A percentile compares a stretch with the other conserved stretches of the same genome.
These are phyloP conservation scores for Trichoderma virens DNA, from an alignment of 495 filamentous ascomycete species.

Conservation along the genomic window DNA sequence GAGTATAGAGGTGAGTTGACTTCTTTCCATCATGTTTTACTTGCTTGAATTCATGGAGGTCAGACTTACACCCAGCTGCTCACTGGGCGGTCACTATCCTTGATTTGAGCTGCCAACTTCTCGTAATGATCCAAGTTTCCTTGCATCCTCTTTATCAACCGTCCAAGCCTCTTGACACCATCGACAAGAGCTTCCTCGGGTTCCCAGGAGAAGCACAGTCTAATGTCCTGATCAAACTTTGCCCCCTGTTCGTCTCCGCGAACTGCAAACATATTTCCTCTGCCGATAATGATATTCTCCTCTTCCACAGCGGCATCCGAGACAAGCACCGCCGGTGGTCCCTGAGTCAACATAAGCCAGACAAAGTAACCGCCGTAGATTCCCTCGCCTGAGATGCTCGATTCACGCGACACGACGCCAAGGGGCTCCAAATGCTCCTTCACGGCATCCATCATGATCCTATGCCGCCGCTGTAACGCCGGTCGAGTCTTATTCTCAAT, in stretches of 20 bases:
- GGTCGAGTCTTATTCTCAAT: constrained; percentile 36
- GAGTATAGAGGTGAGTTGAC: not conserved
- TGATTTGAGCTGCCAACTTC: not conserved
- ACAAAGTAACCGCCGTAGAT: constrained; percentile 72
- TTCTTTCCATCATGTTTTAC: too few relatives aligned
- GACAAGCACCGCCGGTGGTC: constrained; percentile 42
- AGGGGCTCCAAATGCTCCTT: constrained; percentile 47
- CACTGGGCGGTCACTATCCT: not conserved
- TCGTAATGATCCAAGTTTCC: not conserved
- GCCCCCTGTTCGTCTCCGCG: constrained; percentile 41
- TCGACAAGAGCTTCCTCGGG: constrained; percentile 58
- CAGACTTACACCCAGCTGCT: not conserved
- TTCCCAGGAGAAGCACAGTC: constrained; percentile 73
- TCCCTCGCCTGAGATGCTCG: constrained; percentile 17
- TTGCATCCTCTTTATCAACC: constrained; percentile 25
- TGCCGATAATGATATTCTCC: constrained; percentile 55
- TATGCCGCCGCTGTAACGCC: constrained; percentile 50
- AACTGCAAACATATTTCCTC: constrained; percentile 62
- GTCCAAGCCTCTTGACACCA: constrained; percentile 56
- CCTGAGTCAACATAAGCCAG: constrained; percentile 59
- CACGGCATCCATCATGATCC: constrained; percentile 45
- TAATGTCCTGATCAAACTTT: constrained; percentile 46
- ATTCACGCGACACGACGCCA: constrained; percentile 39
- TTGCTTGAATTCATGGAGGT: not conserved
- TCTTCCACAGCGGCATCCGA: constrained; percentile 43